Evolutionary conservation across 495 filamentous ascomycete genomes (phyloP).

Genomic region (Penicillium alfredii): DNA sequence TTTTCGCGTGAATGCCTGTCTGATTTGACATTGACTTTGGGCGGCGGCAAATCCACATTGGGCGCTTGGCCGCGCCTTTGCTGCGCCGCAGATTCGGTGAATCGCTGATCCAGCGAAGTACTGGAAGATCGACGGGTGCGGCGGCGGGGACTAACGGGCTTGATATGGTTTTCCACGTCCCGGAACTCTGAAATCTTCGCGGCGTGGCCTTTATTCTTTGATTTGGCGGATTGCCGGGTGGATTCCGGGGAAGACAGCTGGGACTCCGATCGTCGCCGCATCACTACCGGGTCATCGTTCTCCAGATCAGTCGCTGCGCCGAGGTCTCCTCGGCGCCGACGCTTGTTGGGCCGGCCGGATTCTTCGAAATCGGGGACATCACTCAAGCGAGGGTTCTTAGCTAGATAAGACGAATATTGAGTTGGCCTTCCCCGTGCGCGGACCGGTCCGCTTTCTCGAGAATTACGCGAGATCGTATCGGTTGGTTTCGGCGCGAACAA

Average conservation of each 20-base stretch:
- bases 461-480: constrained; percentile 26
- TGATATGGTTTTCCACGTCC: not conserved
- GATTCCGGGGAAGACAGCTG: constrained; percentile 21
- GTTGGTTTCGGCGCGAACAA: constrained; percentile 21
- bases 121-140: constrained; percentile 7
- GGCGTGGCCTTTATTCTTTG: constrained; percentile 5
- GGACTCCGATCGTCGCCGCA: too few species aligned
- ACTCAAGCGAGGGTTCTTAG: constrained; percentile 3
- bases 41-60: not conserved
- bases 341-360: constrained; percentile 25
- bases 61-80: constrained; percentile 19
- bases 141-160: not conserved
- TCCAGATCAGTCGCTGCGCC: constrained; percentile 7
- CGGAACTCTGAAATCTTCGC: constrained; percentile 16
- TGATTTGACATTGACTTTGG: constrained; percentile 1
- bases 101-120: constrained; percentile 16
- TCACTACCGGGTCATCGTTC: constrained; percentile 15
- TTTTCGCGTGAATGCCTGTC: not conserved
- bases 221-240: constrained; percentile 14
- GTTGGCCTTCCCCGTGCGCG: constrained; percentile 23
- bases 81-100: constrained; percentile 23
- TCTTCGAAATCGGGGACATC: constrained; percentile 13
- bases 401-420: too few species aligned
- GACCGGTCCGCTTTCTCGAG: constrained; percentile 36
- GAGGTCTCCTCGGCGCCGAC: constrained; percentile 21